These are phyloP conservation scores for Scutellaria baicalensis DNA, from an alignment of 257 asterid genomes.

Conservation along the genomic window DNA sequence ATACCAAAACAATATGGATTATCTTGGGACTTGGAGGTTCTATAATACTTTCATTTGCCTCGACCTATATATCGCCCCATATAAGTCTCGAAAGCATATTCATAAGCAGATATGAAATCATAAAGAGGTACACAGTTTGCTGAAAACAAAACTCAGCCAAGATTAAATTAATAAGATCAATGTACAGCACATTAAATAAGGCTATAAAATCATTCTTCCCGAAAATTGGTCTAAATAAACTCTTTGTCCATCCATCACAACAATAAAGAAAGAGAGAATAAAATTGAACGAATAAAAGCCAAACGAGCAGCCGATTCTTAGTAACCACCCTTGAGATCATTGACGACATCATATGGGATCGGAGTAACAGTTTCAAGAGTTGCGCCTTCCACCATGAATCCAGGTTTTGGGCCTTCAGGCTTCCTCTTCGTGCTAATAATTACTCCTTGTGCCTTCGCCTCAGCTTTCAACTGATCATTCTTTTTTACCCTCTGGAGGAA, in stretches of 20 bases:
- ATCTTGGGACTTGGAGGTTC: neutral
- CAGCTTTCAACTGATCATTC: slow-evolving; percentile 66
- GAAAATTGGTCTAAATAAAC: neutral
- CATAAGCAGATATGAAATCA: no score
- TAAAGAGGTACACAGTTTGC: no score
- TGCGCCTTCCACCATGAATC: slow-evolving; percentile 73
- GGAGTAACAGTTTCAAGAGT: slow-evolving; percentile 73
- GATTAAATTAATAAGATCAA: neutral
- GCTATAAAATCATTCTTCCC: neutral
- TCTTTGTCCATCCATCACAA: slow-evolving; percentile 8
- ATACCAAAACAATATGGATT: neutral
- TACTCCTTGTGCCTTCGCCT: slow-evolving; percentile 65
- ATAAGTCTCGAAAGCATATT: no score
- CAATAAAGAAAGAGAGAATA: neutral
- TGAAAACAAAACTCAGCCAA: no score
- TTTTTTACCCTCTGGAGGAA: slow-evolving; percentile 40
- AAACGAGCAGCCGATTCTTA: slow-evolving; percentile 4
- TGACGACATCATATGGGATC: slow-evolving; percentile 79
- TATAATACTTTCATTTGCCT: no score
- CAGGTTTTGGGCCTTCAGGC: slow-evolving; percentile 77
- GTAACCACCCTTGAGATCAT: slow-evolving; percentile 87
- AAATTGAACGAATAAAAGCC: neutral
- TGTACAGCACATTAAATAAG: neutral
- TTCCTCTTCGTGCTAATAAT: slow-evolving; percentile 69
- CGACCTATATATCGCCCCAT: no score